A percentile compares a stretch with the other conserved stretches of the same genome.
Evolutionary conservation across 2,329 filamentous ascomycete genomes (phyloP).

Genomic region (Metarhizium guizhouense): DNA sequence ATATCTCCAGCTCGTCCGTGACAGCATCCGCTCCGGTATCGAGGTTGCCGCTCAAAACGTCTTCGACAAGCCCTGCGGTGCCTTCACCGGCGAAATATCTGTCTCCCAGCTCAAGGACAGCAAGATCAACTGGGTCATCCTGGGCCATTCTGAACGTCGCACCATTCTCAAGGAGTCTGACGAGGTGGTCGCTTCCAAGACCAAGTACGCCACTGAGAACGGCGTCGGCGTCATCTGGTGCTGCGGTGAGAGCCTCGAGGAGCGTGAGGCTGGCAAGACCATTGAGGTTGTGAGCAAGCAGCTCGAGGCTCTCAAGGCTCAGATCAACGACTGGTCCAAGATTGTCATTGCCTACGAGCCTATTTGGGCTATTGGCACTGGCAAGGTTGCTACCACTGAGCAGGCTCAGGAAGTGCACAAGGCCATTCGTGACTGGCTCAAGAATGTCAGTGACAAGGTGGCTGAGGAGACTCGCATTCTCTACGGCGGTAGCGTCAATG

Average conservation of each 20-base stretch:
- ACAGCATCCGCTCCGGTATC: conserved; percentile 65
- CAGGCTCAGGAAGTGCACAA: conserved; percentile 93
- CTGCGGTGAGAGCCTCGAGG: conserved; percentile 91
- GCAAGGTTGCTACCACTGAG: conserved; percentile 80
- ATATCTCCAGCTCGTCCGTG: conserved; percentile 81
- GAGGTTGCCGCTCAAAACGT: conserved; percentile 94
- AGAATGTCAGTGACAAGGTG: conserved; percentile 64
- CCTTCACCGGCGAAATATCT: conserved; percentile 94
- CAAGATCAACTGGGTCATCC: conserved; percentile 80
- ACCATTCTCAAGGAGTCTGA: conserved; percentile 83
- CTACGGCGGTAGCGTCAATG: conserved; percentile 92
- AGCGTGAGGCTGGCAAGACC: conserved; percentile 79
- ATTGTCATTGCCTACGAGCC: conserved; percentile 98
- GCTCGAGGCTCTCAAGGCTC: conserved; percentile 69
- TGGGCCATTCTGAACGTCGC: conserved; percentile 92
- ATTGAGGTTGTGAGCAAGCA: conserved; percentile 79
- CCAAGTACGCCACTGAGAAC: conserved; percentile 81
- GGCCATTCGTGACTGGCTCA: conserved; percentile 83
- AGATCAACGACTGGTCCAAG: conserved; percentile 81
- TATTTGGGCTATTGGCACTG: conserved; percentile 93
- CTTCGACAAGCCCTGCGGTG: conserved; percentile 92
- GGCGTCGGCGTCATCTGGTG: conserved; percentile 91
- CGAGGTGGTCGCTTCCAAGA: conserved; percentile 82
- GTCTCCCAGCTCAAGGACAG: conserved; percentile 84
- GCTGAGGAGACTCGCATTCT: conserved; percentile 86